Evolutionary conservation across 768 basidiomycete genomes (phyloP), one percentile per base, ranked within the genome.

Genomic region (Pleurotus ostreatus): DNA sequence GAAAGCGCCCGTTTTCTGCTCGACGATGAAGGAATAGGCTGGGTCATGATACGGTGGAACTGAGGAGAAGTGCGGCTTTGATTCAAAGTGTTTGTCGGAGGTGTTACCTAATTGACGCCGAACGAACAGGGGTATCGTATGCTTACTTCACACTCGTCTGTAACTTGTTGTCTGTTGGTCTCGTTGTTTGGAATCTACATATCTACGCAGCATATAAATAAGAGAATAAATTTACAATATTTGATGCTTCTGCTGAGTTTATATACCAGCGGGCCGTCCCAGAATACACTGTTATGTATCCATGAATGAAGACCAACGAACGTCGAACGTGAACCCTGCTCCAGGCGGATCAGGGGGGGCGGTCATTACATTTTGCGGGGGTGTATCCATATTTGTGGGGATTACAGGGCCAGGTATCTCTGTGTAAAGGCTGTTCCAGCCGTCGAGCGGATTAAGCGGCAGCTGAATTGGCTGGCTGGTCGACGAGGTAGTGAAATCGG

Each of bases 241-340:
- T 12, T 16, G 0, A n/a, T 13, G 20, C 16, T 44, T 44, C n/a
- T 22, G 43, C 5, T 44, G n/a, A 44, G 7, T 20, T 47, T 20
- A 20, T 9, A 47, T 15, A 47, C 6, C 5, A 5, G 23, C 5
- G 23, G 23, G 4, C 23, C 23, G 23, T 5, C 6, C 13, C 25
- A 23, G 25, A 47, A 2, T 47, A 22, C 46, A 47, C 18, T 39
- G 16, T 38, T 53, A 39, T n/a, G 22, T 53, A 40, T 38, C 12
- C 51, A 53, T 53, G 51, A 53, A 53, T 12, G 51, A 53, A 22
- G 39, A 53, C 51, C 51, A 53, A 5, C 39, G 51, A 41, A 53
- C 26, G 25, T 53, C 51, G 25, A 53, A 53, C 20, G 39, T 53
- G 38, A 22, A 5, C 39, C 34, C 51, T 12, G n/a, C 20, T 4